Conservation (phyloP, 148 eudicot genomes). For the Cornus kousa region DNA sequence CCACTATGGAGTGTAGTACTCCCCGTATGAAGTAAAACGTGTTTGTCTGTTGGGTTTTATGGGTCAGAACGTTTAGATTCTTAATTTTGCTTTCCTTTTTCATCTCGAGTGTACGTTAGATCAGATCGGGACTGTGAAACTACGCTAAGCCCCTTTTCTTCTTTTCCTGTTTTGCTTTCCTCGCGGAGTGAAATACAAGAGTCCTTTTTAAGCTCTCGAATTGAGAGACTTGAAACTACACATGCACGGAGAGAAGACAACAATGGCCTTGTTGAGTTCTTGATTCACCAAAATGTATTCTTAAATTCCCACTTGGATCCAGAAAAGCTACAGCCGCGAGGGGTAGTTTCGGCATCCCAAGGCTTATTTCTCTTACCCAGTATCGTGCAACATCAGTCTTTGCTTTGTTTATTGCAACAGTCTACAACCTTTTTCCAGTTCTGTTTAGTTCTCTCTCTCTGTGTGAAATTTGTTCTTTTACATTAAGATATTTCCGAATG, state of each 20-base stretch:
- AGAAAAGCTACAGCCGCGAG: not conserved
- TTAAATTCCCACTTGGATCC: too few species aligned
- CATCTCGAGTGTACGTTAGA: slow-evolving; percentile 10
- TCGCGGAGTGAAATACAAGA: slow-evolving; percentile 6
- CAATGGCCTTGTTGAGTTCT: too few species aligned
- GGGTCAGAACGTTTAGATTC: slow-evolving; percentile 6
- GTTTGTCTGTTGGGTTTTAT: not conserved
- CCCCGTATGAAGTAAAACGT: not conserved
- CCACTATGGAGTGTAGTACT: too few species aligned
- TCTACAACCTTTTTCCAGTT: not conserved
- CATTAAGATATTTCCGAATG: too few species aligned
- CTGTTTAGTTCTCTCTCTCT: not conserved
- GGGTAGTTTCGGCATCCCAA: slow-evolving; percentile 3
- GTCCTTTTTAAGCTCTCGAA: not conserved
- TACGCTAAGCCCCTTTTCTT: not conserved
- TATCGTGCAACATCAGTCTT: slow-evolving; percentile 12
- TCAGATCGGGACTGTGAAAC: slow-evolving; percentile 4
- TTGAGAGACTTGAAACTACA: not conserved
- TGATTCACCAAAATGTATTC: too few species aligned
- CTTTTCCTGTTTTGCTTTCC: not conserved
- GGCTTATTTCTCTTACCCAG: not conserved
- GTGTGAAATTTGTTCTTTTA: slow-evolving; percentile 15
- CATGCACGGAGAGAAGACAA: too few species aligned
- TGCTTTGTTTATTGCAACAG: not conserved
- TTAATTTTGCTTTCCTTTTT: not conserved